Percentiles rank a stretch among this genome's conserved stretches.
phyloP scores from a whole-genome alignment of 768 basidiomycete species.

The Mycena latifolia region DNA sequence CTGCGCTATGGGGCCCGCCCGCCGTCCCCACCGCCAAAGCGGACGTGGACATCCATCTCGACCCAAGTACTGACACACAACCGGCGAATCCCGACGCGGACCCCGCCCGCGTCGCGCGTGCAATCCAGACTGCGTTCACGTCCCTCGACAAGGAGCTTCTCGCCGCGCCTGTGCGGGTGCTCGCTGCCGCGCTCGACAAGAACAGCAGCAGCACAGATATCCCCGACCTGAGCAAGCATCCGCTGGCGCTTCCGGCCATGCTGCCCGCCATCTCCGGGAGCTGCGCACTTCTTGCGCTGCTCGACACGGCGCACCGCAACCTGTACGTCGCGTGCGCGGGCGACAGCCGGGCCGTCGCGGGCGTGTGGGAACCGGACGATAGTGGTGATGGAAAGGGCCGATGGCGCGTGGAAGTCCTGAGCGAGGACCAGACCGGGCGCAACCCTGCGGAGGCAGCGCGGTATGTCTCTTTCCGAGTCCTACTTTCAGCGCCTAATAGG shows the following conservation, averaged over 20 bases:
- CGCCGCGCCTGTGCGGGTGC: slow-evolving; percentile 79
- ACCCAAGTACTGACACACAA: neutral
- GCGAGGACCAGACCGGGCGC: slow-evolving; percentile 95
- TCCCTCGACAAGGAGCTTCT: slow-evolving; percentile 90
- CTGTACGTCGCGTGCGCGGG: slow-evolving; percentile 94
- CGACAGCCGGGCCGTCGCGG: slow-evolving; percentile 96
- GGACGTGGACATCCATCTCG: slow-evolving; percentile 47
- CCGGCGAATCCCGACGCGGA: slow-evolving; percentile 49
- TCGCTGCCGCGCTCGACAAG: slow-evolving; percentile 68
- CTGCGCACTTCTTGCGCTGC: slow-evolving; percentile 89
- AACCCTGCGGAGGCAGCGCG: slow-evolving; percentile 87
- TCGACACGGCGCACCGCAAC: slow-evolving; percentile 87
- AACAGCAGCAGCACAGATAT: slow-evolving; percentile 61
- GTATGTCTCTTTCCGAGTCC: slow-evolving; percentile 51
- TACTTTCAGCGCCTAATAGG: neutral
- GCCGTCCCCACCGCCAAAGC: slow-evolving; percentile 38
- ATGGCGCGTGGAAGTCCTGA: slow-evolving; percentile 95
- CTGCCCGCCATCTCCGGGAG: slow-evolving; percentile 91
- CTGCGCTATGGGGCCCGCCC: slow-evolving; percentile 38
- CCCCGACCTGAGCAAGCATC: slow-evolving; percentile 79
- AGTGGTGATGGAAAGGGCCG: too few relatives aligned
- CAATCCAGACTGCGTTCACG: slow-evolving; percentile 83
- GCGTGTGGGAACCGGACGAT: slow-evolving; percentile 82
- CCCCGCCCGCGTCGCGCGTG: slow-evolving; percentile 67
- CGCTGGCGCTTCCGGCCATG: slow-evolving; percentile 78